These are phyloP conservation scores for Aquilaria yunnanensis DNA, from an alignment of 345 rosid species.

Conservation along the genomic window DNA sequence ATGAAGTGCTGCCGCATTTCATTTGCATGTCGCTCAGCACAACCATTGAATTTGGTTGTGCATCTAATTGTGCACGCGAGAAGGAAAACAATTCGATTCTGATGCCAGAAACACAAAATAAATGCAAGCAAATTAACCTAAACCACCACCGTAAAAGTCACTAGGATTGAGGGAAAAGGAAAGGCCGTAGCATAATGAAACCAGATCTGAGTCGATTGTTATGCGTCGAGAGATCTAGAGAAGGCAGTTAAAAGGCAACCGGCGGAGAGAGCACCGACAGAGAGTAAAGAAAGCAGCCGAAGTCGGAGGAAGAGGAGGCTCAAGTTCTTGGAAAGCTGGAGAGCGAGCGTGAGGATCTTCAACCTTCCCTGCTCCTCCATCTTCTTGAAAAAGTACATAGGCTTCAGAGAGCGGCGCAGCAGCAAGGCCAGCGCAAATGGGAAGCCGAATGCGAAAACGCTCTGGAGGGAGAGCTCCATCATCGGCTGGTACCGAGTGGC, in stretches of 20 bases:
- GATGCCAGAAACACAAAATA: no score
- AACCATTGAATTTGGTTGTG: no score
- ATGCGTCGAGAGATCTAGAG: conserved; percentile 17
- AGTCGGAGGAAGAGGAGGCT: conserved; percentile 51
- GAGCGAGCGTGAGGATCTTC: conserved; percentile 75
- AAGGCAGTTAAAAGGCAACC: conserved; percentile 40
- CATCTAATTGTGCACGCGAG: no score
- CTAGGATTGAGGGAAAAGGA: no score
- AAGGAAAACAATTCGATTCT: no score
- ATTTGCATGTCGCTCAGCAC: no score
- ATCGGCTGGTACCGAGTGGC: conserved; percentile 32
- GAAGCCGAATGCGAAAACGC: conserved; percentile 69
- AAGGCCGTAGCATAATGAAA: no score
- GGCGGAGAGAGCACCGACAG: conserved; percentile 39
- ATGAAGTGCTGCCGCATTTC: no score
- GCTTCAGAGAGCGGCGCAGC: conserved; percentile 75
- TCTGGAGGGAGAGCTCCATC: conserved; percentile 50
- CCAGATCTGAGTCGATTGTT: no score
- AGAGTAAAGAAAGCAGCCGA: conserved; percentile 47
- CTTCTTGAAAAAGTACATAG: conserved; percentile 79
- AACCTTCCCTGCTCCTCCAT: conserved; percentile 88
- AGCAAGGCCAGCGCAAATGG: conserved; percentile 75
- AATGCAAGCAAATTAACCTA: no score
- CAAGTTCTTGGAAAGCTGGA: conserved; percentile 73
- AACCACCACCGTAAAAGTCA: no score